Base-by-base conservation (phyloP, 2,329 filamentous ascomycete species). In the Rasamsonia emersonii region DNA sequence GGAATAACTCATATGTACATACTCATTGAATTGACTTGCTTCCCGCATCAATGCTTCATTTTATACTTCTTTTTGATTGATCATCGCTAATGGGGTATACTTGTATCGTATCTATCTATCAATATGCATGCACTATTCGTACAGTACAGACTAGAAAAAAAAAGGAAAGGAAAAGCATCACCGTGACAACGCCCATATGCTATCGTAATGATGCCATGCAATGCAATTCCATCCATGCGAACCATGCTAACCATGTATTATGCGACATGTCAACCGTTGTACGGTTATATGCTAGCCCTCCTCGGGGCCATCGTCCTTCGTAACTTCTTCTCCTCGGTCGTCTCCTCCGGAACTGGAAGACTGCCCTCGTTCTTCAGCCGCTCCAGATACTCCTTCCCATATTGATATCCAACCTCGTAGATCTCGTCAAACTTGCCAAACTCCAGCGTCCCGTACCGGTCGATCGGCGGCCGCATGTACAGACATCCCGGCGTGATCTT, bases 341-440 rank as follows among this genome's bases (percentile, higher is more conserved):
- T 80, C 64, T 83, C 80, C 49, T 82, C 78, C 30, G 74, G 70
- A 27, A 82, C 58, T 10, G 75, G 75, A 42, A 98, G 61, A 23
- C 81, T 71, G 0, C 89, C 89, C 47, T 93, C 72, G 23, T 83
- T 82, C 51, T 78, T 79, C 54, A 96, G 64, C 45, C 78, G 72
- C 32, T 76, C 75, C 43, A 98, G 59, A 54, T 81, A 95, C 33
- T 85, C 76, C 55, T 82, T 80, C 4, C 86, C 91, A 51, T 79
- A 98, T 33, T 74, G 71, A 59, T 94, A 93, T 1, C 91, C 93
- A 8, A 95, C 72, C 45, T 82, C 71, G 51, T 93, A 94, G 33
- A 98, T 89, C 68, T 98, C 93, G 50, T 96, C 89, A 58, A 98
- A 98, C 58, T 93, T 95, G 40, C 79, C 84, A 65, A 98, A 98